phyloP scores from a whole-genome alignment of 2,329 filamentous ascomycete genomes.

The Colletotrichum cereale region DNA sequence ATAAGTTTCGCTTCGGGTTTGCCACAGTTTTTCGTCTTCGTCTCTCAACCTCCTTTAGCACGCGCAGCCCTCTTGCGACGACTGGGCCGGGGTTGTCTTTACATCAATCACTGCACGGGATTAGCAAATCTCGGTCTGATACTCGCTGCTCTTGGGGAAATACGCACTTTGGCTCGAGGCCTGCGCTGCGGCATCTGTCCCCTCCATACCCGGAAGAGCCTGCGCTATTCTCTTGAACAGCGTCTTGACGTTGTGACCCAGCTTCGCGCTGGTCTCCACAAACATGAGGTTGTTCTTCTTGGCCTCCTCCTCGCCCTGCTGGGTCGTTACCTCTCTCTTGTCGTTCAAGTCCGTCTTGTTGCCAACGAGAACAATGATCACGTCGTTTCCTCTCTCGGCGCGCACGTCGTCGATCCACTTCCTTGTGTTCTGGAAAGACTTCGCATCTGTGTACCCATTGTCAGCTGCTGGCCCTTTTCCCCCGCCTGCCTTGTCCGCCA shows the following conservation, averaged over 20 bases:
- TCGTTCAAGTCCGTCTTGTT: conserved; percentile 99
- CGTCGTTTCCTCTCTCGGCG: conserved; percentile 96
- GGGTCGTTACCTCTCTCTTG: conserved; percentile 96
- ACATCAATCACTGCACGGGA: conserved; percentile 84
- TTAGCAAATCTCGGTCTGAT: conserved; percentile 44
- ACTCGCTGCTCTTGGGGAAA: not conserved
- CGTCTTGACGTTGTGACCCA: conserved; percentile 97
- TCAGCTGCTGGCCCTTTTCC: not conserved
- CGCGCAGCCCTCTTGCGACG: conserved; percentile 79
- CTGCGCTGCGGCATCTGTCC: conserved; percentile 82
- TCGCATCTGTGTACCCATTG: conserved; percentile 71
- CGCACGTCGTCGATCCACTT: conserved; percentile 99
- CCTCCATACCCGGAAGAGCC: conserved; percentile 97
- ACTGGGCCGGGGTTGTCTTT: conserved; percentile 80
- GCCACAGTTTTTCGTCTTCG: conserved; percentile 17
- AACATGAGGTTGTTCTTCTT: conserved; percentile 99
- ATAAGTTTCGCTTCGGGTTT: conserved; percentile 39
- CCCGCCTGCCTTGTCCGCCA: not conserved
- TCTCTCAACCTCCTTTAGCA: conserved; percentile 59
- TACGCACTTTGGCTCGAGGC: conserved; percentile 81
- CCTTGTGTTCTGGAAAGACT: conserved; percentile 97
- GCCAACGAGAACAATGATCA: conserved; percentile 97
- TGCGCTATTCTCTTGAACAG: conserved; percentile 98
- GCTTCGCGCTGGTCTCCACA: conserved; percentile 97
- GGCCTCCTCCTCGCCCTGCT: conserved; percentile 96